Evolutionary conservation across 129 eudicot genomes (phyloP).

Genomic region (Sambucus nigra): DNA sequence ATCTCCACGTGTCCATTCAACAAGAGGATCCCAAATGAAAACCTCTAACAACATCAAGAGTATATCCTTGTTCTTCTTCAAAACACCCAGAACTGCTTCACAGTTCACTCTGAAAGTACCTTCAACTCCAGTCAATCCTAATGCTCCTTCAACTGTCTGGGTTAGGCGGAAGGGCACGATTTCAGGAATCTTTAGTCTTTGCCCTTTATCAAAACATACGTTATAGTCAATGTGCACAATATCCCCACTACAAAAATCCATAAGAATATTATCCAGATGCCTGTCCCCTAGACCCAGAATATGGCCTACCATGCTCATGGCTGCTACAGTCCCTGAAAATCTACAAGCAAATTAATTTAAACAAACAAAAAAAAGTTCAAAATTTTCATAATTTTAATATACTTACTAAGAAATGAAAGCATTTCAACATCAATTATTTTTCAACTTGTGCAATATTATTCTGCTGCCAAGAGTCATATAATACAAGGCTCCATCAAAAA

Average conservation of each 20-base stretch:
- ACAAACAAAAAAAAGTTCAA: neutral
- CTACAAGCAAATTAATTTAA: constrained; percentile 36
- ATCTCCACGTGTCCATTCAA: constrained; percentile 99
- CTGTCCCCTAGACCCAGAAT: constrained; percentile 94
- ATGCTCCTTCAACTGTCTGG: constrained; percentile 88
- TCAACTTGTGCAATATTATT: neutral
- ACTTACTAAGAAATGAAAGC: neutral
- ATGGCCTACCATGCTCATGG: constrained; percentile 99
- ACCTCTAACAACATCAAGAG: constrained; percentile 85
- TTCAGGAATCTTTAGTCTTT: constrained; percentile 92
- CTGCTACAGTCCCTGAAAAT: constrained; percentile 87
- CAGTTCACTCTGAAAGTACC: constrained; percentile 81
- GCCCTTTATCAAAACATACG: constrained; percentile 98
- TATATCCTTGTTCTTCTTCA: constrained; percentile 87
- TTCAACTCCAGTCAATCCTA: constrained; percentile 89
- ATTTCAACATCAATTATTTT: neutral
- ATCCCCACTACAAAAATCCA: constrained; percentile 86
- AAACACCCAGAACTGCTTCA: constrained; percentile 79
- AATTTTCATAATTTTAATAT: neutral
- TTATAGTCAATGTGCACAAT: constrained; percentile 96
- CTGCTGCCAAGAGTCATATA: neutral
- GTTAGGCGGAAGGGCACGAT: constrained; percentile 98
- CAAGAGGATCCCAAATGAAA: constrained; percentile 99
- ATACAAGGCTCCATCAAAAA: too few species aligned
- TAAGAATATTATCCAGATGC: constrained; percentile 90